Evolutionary conservation across 306 rosid species (phyloP).

Genomic region (Oemleria cerasiformis): DNA sequence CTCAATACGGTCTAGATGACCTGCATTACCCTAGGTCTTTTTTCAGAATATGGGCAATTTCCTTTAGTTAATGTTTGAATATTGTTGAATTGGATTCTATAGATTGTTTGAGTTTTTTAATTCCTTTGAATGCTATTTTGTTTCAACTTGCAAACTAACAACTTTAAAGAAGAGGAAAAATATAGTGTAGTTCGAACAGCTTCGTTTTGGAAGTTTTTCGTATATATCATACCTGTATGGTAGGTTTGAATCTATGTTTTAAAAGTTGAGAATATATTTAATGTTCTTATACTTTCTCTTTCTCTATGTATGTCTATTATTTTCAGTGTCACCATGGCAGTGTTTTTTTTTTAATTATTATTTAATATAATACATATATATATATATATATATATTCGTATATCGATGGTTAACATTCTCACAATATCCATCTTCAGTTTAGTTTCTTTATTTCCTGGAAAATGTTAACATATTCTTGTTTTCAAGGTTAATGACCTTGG

Average conservation of each 20-base stretch:
- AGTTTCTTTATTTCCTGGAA: not conserved
- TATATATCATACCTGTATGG: not conserved
- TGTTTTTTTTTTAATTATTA: not conserved
- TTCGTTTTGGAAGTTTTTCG: not conserved
- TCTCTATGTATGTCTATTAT: not conserved
- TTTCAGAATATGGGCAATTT: not conserved
- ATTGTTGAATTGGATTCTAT: not conserved
- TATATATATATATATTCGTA: not conserved
- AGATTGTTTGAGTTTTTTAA: too few species aligned
- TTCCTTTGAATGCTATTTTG: not conserved
- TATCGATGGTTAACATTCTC: not conserved
- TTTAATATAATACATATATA: not conserved
- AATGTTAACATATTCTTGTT: not conserved
- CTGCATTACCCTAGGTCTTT: not conserved
- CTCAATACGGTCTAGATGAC: conserved; percentile 3
- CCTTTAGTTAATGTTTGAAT: too few species aligned
- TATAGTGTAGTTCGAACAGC: not conserved
- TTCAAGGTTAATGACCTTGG: not conserved
- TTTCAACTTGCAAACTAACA: not conserved
- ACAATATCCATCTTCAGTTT: not conserved
- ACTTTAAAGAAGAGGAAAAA: not conserved
- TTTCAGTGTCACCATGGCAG: not conserved
- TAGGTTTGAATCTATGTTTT: too few species aligned
- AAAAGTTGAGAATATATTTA: too few species aligned
- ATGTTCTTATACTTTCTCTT: not conserved